phyloP scores from a whole-genome alignment of 2,329 filamentous ascomycete genomes.

The Hymenotorrendiella dingleyae region DNA sequence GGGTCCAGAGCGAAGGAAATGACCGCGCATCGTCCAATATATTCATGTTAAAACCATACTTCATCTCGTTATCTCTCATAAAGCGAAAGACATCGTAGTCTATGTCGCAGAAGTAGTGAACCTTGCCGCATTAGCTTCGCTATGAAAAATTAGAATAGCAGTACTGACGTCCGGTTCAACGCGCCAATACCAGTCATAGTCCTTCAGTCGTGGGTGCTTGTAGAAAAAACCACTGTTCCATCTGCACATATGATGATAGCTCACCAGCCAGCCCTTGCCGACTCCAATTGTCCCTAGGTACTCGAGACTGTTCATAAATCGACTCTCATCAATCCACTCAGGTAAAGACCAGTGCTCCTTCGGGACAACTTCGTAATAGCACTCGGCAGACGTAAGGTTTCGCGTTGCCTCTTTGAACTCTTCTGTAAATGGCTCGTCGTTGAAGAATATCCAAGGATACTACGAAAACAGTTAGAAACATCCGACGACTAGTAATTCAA shows the following conservation, averaged over 20 bases:
- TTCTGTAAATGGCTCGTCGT: constrained; percentile 69
- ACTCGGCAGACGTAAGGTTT: constrained; percentile 64
- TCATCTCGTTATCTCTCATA: constrained; percentile 79
- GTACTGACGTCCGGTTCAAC: constrained; percentile 52
- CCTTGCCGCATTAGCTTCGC: constrained; percentile 31
- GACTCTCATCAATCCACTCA: constrained; percentile 87
- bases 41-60: constrained; percentile 74
- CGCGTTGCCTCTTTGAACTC: constrained; percentile 66
- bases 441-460: constrained; percentile 88
- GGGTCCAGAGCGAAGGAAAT: constrained; percentile 91
- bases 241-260: constrained; percentile 98
- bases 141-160: constrained; percentile 2
- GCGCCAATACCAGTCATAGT: constrained; percentile 56
- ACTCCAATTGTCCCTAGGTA: constrained; percentile 91
- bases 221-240: constrained; percentile 85
- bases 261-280: constrained; percentile 93
- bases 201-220: constrained; percentile 62
- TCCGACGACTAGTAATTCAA: background rate
- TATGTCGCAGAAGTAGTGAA: constrained; percentile 52
- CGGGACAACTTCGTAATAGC: constrained; percentile 68
- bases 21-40: constrained; percentile 91
- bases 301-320: constrained; percentile 79
- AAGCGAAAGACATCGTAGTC: constrained; percentile 83
- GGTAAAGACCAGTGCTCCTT: constrained; percentile 95
- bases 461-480: constrained; percentile 27